phyloP scores from a whole-genome alignment of 345 rosid genomes.

The Salix arbutifolia region DNA sequence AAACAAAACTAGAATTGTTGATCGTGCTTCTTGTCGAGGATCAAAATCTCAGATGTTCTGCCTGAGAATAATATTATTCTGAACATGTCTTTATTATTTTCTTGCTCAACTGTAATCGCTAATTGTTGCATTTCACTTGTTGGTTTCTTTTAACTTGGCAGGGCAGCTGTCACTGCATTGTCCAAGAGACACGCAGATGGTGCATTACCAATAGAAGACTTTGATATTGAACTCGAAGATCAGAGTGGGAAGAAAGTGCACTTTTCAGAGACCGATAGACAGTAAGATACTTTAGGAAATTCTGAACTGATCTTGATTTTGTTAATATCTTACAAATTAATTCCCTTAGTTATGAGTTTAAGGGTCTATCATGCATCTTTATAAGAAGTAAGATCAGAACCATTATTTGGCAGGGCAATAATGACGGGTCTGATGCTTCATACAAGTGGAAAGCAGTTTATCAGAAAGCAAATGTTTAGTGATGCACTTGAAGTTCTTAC shows the following conservation, averaged over 20 bases:
- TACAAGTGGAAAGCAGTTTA: slow-evolving; percentile 62
- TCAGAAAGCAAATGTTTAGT: slow-evolving; percentile 49
- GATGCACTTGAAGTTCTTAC: slow-evolving; percentile 88
- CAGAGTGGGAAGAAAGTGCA: slow-evolving; percentile 66
- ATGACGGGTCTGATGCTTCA: slow-evolving; percentile 97
- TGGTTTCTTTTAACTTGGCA: slow-evolving; percentile 26
- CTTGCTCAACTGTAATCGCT: neutral
- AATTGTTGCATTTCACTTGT: neutral
- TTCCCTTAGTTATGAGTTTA: neutral
- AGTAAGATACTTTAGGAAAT: slow-evolving; percentile 35
- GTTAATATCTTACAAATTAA: neutral
- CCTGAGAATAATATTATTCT: neutral
- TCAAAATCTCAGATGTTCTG: neutral
- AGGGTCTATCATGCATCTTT: neutral
- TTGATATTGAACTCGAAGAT: slow-evolving; percentile 76
- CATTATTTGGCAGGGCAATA: slow-evolving; percentile 50
- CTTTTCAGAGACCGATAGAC: slow-evolving; percentile 72
- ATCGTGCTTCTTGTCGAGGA: neutral
- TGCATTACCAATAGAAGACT: slow-evolving; percentile 67
- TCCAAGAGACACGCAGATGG: slow-evolving; percentile 75
- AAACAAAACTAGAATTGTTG: neutral
- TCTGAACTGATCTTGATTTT: neutral
- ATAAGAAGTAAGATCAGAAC: slow-evolving; percentile 4
- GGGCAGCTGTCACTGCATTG: slow-evolving; percentile 78
- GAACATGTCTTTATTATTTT: neutral